A percentile compares a stretch with the other conserved stretches of the same genome.
Evolutionary conservation across 345 rosid genomes (phyloP).

Genomic region (Mangifera indica): DNA sequence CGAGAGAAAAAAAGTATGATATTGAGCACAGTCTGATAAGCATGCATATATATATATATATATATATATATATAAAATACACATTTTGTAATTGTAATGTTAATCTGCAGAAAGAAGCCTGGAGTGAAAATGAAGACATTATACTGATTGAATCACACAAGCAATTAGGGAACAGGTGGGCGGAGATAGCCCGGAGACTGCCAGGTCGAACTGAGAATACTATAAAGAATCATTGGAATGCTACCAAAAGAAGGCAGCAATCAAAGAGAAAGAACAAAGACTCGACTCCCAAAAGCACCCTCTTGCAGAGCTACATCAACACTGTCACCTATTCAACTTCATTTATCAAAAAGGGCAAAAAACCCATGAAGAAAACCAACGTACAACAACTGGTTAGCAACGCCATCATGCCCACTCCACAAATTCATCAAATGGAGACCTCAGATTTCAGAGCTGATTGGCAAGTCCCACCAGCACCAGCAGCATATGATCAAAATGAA

Average conservation of each 20-base stretch:
- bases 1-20: too few relatives aligned
- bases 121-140: conserved; percentile 66
- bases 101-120: conserved; percentile 56
- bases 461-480: background rate
- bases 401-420: background rate
- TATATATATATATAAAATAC: too few relatives aligned
- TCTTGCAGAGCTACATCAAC: conserved; percentile 44
- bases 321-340: conserved; percentile 10
- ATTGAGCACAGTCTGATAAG: too few relatives aligned
- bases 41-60: too few relatives aligned
- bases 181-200: conserved; percentile 58
- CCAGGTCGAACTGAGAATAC: conserved; percentile 66
- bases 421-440: background rate
- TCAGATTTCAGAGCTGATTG: background rate
- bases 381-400: background rate
- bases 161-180: conserved; percentile 66
- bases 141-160: conserved; percentile 47
- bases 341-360: background rate
- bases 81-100: background rate
- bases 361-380: too few relatives aligned
- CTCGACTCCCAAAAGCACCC: background rate
- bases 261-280: conserved; percentile 42
- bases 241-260: conserved; percentile 48
- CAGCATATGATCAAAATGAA: conserved; percentile 4
- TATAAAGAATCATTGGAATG: conserved; percentile 59